Conservation (phyloP, 192 early-diverging fungal species). For the Backusella tarrabulga region DNA sequence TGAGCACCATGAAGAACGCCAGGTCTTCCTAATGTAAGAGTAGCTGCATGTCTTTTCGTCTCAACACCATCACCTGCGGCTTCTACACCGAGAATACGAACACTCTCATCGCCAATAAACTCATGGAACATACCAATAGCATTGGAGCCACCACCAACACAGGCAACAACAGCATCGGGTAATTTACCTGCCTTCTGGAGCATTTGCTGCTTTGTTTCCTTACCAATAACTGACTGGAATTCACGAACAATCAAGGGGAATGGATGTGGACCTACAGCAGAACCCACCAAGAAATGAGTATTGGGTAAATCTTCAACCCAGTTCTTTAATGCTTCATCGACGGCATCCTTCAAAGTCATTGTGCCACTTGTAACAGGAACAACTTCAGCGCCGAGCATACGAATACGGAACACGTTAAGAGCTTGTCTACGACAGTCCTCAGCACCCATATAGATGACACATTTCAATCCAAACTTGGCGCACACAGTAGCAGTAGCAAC, state of each 20-base stretch:
- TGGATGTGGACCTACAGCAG: slow-evolving; percentile 96
- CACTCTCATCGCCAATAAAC: slow-evolving; percentile 79
- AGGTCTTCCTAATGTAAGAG: slow-evolving; percentile 76
- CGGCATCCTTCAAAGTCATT: slow-evolving; percentile 93
- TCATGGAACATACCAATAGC: slow-evolving; percentile 98
- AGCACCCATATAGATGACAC: slow-evolving; percentile 97
- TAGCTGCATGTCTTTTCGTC: slow-evolving; percentile 87
- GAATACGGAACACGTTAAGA: slow-evolving; percentile 96
- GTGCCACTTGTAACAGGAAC: slow-evolving; percentile 80
- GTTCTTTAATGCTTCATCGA: slow-evolving; percentile 98
- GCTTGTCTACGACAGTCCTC: slow-evolving; percentile 93
- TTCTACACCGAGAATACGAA: slow-evolving; percentile 90
- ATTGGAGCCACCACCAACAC: slow-evolving; percentile 97
- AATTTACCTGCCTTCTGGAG: slow-evolving; percentile 75
- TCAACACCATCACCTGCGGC: slow-evolving; percentile 92
- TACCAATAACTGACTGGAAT: slow-evolving; percentile 96
- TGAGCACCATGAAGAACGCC: slow-evolving; percentile 96
- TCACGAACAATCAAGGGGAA: slow-evolving; percentile 97
- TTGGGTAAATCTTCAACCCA: slow-evolving; percentile 93
- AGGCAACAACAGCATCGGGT: slow-evolving; percentile 94
- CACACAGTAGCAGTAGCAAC: slow-evolving; percentile 97
- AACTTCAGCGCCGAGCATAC: slow-evolving; percentile 89
- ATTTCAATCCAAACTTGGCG: slow-evolving; percentile 96
- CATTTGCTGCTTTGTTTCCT: slow-evolving; percentile 87
- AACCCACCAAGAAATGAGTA: slow-evolving; percentile 97